Percentiles rank a stretch among this genome's conserved stretches.
Conservation (phyloP, 495 filamentous ascomycete genomes). For the Cudoniella acicularis region DNA sequence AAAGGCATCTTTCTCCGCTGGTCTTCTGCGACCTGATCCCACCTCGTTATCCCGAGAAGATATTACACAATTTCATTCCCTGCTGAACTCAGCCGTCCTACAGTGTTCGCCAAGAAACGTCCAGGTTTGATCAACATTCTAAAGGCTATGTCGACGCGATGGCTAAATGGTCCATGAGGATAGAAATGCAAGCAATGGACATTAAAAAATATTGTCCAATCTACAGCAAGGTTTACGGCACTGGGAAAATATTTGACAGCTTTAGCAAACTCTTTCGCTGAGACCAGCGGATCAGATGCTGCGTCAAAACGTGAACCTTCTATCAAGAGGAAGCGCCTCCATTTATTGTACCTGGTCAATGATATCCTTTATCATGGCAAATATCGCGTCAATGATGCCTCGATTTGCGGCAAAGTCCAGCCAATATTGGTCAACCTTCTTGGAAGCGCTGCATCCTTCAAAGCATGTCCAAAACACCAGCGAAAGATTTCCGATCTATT, state of each 20-base stretch:
- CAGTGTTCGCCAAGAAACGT: slow-evolving; percentile 81
- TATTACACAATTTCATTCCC: slow-evolving; percentile 65
- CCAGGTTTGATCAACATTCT: slow-evolving; percentile 83
- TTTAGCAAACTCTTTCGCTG: slow-evolving; percentile 56
- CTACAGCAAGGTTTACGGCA: slow-evolving; percentile 59
- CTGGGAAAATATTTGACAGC: slow-evolving; percentile 75
- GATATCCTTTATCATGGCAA: slow-evolving; percentile 80
- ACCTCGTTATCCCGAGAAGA: slow-evolving; percentile 64
- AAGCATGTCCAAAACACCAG: slow-evolving; percentile 62
- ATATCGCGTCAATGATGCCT: slow-evolving; percentile 51
- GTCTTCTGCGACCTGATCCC: slow-evolving; percentile 74
- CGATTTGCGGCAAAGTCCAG: slow-evolving; percentile 58
- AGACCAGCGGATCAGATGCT: slow-evolving; percentile 12
- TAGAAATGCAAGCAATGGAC: slow-evolving; percentile 91
- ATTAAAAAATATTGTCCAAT: slow-evolving; percentile 64
- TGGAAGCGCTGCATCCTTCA: slow-evolving; percentile 56
- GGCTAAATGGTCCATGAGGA: slow-evolving; percentile 49
- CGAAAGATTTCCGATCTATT: slow-evolving; percentile 63
- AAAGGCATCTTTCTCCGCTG: slow-evolving; percentile 74
- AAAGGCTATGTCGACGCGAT: slow-evolving; percentile 44
- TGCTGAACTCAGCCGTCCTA: slow-evolving; percentile 62
- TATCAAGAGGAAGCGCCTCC: slow-evolving; percentile 64
- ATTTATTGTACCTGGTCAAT: slow-evolving; percentile 78
- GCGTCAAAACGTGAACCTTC: slow-evolving; percentile 43
- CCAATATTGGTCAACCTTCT: slow-evolving; percentile 59